Base-by-base conservation (phyloP, 768 basidiomycete genomes). In the Ramaria sp. region DNA sequence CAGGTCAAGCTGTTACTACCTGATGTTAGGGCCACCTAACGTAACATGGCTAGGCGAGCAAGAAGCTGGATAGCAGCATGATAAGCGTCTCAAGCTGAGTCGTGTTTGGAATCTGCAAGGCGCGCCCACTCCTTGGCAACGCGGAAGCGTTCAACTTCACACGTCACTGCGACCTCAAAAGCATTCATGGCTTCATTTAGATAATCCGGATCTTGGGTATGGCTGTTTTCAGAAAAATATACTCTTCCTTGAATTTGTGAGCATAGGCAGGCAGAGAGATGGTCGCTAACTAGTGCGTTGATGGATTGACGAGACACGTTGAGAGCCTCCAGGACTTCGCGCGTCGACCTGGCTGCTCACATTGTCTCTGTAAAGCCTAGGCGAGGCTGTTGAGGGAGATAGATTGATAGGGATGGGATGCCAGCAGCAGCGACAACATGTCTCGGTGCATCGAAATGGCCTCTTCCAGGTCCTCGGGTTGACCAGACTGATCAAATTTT, bases 41-140 rank as follows among this genome's bases (percentile, higher is more conserved):
- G 64, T 25, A 37, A 32, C 50, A 34, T 32, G 0, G 55, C 59
- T 18, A 61, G 28, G 16, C 43, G 57, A 3, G 64, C 56, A 27
- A 67, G 42, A 16, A 64, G 54, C 43, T 60, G 60, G 34, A 70
- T 60, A 4, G 64, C 59, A 32, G 54, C 59, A 9, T 60, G 60
- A 54, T 69, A 66, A 6, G 63, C 59, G 24, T 66, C 66, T 16
- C 69, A 45, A 5, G 64, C 68, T 5, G 64, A 67, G 2, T 53
- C 56, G 43, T 65, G 66, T 61, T 56, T 37, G 18, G 39, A n/a
- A 60, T 41, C 39, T n/a, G 39, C 39, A 41, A 12, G 16, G 2
- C 2, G 7, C 18, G 39, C 20, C 39, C 39, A 41, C 8, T 8
- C 16, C 16, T 18, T 41, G 39, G 39, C 39, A 8, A n/a, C 39